phyloP scores from a whole-genome alignment of 208 protist species.

The Leishmania tropica region DNA sequence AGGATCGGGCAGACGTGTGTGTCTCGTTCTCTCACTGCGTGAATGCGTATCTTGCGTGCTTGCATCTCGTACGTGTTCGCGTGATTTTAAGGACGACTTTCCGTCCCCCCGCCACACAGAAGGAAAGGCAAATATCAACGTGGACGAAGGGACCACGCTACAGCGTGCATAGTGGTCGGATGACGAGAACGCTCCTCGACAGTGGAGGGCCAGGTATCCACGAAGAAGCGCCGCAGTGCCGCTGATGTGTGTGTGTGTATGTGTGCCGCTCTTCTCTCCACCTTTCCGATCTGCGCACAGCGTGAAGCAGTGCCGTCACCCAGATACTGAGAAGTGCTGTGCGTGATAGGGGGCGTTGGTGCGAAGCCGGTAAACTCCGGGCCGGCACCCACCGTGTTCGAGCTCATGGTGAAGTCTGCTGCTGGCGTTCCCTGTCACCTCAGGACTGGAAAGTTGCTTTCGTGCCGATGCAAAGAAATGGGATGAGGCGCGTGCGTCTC shows the following conservation, averaged over 20 bases:
- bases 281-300: not conserved
- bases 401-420: not conserved
- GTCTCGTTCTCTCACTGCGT: not conserved
- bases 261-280: not conserved
- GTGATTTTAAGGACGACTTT: conserved; percentile 1
- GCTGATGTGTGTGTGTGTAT: not conserved
- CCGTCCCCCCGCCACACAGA: not conserved
- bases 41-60: not conserved
- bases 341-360: not conserved
- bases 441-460: not conserved
- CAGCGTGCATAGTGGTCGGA: not conserved
- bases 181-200: not conserved
- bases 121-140: not conserved
- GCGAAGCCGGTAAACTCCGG: not conserved
- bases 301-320: not conserved
- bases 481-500: not conserved
- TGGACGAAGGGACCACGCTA: not conserved
- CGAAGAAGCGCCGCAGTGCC: too few relatives aligned
- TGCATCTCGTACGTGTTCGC: not conserved
- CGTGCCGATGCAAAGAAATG: not conserved
- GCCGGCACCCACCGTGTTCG: not conserved
- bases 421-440: not conserved
- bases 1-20: not conserved
- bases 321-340: not conserved
- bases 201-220: not conserved